Conservation (phyloP, 1,139 yeast genomes). For the Saccharomyces hybrid region DNA sequence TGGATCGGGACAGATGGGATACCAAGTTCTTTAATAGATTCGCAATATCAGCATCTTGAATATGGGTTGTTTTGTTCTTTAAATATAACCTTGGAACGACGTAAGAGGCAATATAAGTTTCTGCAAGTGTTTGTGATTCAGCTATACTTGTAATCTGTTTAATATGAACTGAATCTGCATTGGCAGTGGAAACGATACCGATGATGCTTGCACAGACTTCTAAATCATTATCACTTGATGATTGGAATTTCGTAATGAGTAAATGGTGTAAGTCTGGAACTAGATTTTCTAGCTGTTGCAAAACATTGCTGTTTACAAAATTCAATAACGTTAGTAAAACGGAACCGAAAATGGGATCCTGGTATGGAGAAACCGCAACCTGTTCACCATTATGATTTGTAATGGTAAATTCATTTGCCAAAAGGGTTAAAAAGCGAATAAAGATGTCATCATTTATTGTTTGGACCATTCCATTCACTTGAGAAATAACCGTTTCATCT, state of each 20-base stretch:
- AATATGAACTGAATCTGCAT: constrained; percentile 20
- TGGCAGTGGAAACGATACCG: constrained; percentile 44
- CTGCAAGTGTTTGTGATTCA: constrained; percentile 17
- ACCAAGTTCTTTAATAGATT: constrained; percentile 4
- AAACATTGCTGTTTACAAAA: constrained; percentile 23
- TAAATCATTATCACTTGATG: constrained; percentile 16
- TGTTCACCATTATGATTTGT: constrained; percentile 13
- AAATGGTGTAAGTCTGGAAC: constrained; percentile 17
- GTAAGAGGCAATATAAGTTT: constrained; percentile 38
- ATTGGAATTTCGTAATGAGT: neutral
- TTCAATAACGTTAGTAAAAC: constrained; percentile 25
- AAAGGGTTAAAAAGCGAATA: constrained; percentile 22
- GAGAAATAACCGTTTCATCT: constrained; percentile 45
- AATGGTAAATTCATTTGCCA: constrained; percentile 35
- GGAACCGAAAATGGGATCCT: constrained; percentile 25
- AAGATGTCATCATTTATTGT: constrained; percentile 16
- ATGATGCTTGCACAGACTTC: constrained; percentile 38
- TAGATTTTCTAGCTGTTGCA: constrained; percentile 16
- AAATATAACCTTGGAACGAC: constrained; percentile 45
- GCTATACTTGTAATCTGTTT: neutral
- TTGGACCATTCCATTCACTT: constrained; percentile 30
- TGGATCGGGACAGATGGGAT: constrained; percentile 5
- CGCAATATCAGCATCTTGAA: neutral
- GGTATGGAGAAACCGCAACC: constrained; percentile 13
- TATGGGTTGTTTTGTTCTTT: constrained; percentile 19